phyloP scores from a whole-genome alignment of 441 rosid genomes.

The Rhodomyrtus psidioides region DNA sequence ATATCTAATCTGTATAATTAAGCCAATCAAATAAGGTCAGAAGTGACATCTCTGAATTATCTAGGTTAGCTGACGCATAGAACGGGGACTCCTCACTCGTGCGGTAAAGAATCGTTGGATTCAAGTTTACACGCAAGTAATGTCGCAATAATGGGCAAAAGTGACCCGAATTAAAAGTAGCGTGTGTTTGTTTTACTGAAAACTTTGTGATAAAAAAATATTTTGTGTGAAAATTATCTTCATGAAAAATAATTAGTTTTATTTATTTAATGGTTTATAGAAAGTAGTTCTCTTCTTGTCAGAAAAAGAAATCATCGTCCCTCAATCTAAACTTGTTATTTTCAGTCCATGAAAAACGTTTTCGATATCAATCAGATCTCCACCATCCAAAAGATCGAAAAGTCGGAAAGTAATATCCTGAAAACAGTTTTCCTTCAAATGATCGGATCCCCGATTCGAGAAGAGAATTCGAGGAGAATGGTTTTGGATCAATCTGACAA shows the following conservation, averaged over 20 bases:
- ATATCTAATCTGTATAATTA: not conserved
- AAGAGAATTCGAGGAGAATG: not conserved
- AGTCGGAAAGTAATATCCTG: rapidly evolving
- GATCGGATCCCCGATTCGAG: too few species aligned
- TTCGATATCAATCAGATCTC: rapidly evolving
- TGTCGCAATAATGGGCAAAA: not conserved
- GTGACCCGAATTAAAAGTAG: not conserved
- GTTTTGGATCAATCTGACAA: not conserved
- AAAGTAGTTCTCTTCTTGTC: not conserved
- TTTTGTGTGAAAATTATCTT: not conserved
- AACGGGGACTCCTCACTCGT: too few species aligned
- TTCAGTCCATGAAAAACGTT: rapidly evolving
- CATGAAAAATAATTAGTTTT: not conserved
- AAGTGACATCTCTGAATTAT: not conserved
- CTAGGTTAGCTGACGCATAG: not conserved
- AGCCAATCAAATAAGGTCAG: not conserved
- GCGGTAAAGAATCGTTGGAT: not conserved
- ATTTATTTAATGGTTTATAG: not conserved
- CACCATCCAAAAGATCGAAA: not conserved
- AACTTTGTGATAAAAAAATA: rapidly evolving
- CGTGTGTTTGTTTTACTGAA: rapidly evolving
- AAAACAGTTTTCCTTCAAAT: rapidly evolving
- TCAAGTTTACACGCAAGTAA: not conserved
- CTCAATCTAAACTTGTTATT: not conserved
- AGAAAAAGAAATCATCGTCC: rapidly evolving